Conservation (phyloP, 208 protist species). For the Trypanosoma congolense region DNA sequence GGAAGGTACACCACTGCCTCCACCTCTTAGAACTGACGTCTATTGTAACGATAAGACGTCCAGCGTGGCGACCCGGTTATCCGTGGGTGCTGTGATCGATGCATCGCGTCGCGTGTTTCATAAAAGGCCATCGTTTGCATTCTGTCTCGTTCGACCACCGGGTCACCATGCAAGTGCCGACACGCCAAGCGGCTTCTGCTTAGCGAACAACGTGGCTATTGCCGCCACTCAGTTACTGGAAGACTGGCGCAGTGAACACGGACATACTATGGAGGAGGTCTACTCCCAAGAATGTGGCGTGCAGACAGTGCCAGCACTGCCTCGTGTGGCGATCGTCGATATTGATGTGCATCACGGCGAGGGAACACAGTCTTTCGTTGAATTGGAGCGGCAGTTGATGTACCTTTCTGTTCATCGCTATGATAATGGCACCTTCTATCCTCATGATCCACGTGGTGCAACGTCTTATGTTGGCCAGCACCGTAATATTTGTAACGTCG, state of each 20-base stretch:
- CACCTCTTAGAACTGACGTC: conserved; percentile 57
- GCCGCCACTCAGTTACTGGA: conserved; percentile 45
- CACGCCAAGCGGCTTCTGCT: conserved; percentile 79
- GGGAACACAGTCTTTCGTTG: conserved; percentile 88
- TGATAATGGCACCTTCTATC: conserved; percentile 68
- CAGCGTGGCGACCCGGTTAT: conserved; percentile 45
- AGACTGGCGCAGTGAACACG: conserved; percentile 17
- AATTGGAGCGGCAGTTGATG: conserved; percentile 44
- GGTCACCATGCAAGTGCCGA: conserved; percentile 82
- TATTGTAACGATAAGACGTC: conserved; percentile 71
- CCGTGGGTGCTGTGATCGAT: conserved; percentile 65
- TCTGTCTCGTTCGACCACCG: conserved; percentile 86
- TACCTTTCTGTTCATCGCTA: conserved; percentile 86
- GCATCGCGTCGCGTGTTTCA: conserved; percentile 32
- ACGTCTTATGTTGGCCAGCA: conserved; percentile 38
- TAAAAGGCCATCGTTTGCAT: conserved; percentile 33
- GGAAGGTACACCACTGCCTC: conserved; percentile 28
- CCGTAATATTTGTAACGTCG: conserved; percentile 67
- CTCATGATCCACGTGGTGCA: conserved; percentile 29
- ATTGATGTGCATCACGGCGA: conserved; percentile 93
- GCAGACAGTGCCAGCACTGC: background rate
- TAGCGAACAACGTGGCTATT: conserved; percentile 88
- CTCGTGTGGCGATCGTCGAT: conserved; percentile 79
- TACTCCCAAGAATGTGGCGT: background rate
- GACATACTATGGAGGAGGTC: background rate